Evolutionary conservation across 495 filamentous ascomycete species (phyloP).

Genomic region (Penicillium dipodomyicola): DNA sequence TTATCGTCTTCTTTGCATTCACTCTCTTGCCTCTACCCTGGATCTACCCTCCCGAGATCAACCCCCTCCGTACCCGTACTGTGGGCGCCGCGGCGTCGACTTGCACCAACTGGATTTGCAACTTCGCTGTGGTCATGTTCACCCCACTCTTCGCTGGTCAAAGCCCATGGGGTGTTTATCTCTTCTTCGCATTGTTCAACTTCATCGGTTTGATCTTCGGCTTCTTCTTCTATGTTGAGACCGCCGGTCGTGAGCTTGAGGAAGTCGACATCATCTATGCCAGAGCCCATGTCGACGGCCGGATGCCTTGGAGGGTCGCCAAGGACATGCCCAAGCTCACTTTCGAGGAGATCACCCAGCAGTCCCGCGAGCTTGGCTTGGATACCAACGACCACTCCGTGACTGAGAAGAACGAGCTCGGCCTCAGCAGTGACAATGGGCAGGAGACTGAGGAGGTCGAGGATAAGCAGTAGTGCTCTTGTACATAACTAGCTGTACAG

Average conservation of each 20-base stretch:
- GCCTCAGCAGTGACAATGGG: conserved; percentile 26
- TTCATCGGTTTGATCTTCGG: conserved; percentile 58
- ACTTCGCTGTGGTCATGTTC: conserved; percentile 71
- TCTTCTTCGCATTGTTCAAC: conserved; percentile 71
- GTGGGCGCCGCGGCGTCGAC: conserved; percentile 65
- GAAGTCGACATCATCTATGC: conserved; percentile 62
- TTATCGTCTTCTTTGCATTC: conserved; percentile 65
- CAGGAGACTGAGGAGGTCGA: conserved; percentile 22
- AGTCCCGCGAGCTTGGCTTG: conserved; percentile 31
- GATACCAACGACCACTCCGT: conserved; percentile 16
- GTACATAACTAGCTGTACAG: too few species aligned
- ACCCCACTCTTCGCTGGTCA: conserved; percentile 43
- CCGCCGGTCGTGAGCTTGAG: conserved; percentile 65
- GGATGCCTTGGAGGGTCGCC: conserved; percentile 35
- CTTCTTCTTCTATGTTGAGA: conserved; percentile 74
- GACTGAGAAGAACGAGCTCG: conserved; percentile 34
- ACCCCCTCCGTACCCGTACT: conserved; percentile 64
- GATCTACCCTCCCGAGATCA: conserved; percentile 61
- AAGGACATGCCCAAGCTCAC: conserved; percentile 39
- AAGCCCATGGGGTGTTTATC: conserved; percentile 36
- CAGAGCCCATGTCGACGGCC: conserved; percentile 39
- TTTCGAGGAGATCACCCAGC: conserved; percentile 30
- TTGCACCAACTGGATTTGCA: conserved; percentile 68
- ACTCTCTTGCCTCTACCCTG: conserved; percentile 55
- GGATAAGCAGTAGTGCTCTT: conserved; percentile 6